Evolutionary conservation across 108 stramenopile genomes (phyloP), one percentile per base, ranked within the genome.

Genomic region (Aurantiochytrium sp.): DNA sequence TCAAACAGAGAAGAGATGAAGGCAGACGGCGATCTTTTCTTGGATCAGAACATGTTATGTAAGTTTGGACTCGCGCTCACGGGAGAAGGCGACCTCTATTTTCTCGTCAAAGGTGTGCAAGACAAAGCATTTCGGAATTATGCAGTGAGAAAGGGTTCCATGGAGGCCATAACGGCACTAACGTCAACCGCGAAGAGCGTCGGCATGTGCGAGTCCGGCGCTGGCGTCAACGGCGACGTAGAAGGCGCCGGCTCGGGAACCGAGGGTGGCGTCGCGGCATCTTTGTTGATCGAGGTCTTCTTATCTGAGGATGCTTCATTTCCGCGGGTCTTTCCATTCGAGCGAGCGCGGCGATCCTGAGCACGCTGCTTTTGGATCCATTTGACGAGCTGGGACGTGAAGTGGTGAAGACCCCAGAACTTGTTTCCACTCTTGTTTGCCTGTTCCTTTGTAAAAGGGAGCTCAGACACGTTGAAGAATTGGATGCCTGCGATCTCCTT

Each of bases 401-500:
- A 83, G 51, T 10, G 44, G 19, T 83, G 76, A 14, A 83, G 76
- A 6, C 43, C 45, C 76, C 76, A 83, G 4, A 83, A 83, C 28
- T 83, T 83, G 25, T 10, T 35, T 35, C 35, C 35, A 35, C 35
- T 35, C 35, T 35, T 35, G 76, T 43, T 45, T 43, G 76, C 19
- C 3, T 83, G n/a, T 3, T 83, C 16, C 4, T 83, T 8, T 25
- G 49, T 21, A 45, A 45, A 14, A 4, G 76, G 76, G 6, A 83
- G 76, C 76, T 83, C 76, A 12, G 76, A 83, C 12, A 83, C 76
- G 28, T 83, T 83, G 44, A 72, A 83, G 59, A 88, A 90, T 45
- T 44, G 43, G 43, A 92, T 87, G n/a, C 87, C 55, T 5, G 64
- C 28, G 6, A 92, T 90, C 47, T 92, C 92, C 89, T 92, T 92